Percentiles rank a stretch among this genome's conserved stretches.
phyloP scores from a whole-genome alignment of 2,329 filamentous ascomycete genomes.

The Thelonectria olida region DNA sequence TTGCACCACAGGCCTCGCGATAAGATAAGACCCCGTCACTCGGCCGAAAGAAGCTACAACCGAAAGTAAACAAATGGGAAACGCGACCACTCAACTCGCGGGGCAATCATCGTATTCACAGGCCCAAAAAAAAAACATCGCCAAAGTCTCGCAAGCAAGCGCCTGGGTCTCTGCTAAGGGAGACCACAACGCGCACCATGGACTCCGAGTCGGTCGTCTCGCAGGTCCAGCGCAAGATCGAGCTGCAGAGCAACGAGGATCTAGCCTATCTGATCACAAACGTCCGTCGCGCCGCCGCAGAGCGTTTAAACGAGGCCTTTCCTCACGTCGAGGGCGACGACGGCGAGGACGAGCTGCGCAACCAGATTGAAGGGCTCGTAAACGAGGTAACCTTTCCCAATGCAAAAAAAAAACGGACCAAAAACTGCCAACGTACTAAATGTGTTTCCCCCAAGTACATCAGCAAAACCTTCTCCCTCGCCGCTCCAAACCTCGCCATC shows the following conservation, averaged over 20 bases:
- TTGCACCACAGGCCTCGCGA: too few species aligned
- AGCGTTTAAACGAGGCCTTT: constrained; percentile 73
- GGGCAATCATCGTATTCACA: background rate
- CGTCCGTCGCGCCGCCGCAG: constrained; percentile 72
- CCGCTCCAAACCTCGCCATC: constrained; percentile 68
- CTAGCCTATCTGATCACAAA: constrained; percentile 75
- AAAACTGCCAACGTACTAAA: background rate
- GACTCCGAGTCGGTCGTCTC: constrained; percentile 46
- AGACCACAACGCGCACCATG: constrained; percentile 43
- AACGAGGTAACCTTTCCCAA: constrained; percentile 56
- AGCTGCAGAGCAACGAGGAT: constrained; percentile 81
- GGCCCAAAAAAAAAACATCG: too few species aligned
- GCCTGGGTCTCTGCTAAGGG: too few species aligned
- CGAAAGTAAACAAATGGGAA: background rate
- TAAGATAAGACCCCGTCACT: constrained; percentile 11
- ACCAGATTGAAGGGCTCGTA: constrained; percentile 67
- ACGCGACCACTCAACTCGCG: background rate
- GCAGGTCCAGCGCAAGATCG: constrained; percentile 74
- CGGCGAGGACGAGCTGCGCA: constrained; percentile 65
- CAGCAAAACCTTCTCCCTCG: constrained; percentile 65
- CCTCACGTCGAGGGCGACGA: constrained; percentile 65
- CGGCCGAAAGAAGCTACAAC: background rate
- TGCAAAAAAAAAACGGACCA: background rate
- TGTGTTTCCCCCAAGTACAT: constrained; percentile 64
- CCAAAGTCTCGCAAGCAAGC: too few species aligned